Evolutionary conservation across 2,329 filamentous ascomycete genomes (phyloP).

Genomic region (Tolypocladium endophyticum): DNA sequence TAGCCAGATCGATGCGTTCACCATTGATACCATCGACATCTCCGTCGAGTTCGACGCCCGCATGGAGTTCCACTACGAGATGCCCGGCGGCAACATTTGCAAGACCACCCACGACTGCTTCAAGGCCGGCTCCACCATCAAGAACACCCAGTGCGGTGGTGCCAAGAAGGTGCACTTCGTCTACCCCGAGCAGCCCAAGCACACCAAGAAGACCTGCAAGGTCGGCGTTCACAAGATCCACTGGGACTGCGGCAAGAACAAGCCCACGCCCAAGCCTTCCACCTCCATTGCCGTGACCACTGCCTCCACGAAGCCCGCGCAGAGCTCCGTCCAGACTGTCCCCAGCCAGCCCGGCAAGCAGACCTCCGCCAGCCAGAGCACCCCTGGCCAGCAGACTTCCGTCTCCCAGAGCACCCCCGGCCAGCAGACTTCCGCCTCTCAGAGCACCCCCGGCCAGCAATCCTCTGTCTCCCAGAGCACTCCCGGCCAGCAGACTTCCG

Average conservation of each 20-base stretch:
- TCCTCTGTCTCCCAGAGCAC: slow-evolving; percentile 8
- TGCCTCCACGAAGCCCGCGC: slow-evolving; percentile 1
- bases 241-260: slow-evolving; percentile 53
- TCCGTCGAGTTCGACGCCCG: slow-evolving; percentile 65
- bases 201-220: slow-evolving; percentile 46
- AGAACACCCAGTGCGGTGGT: slow-evolving; percentile 87
- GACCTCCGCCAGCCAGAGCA: slow-evolving; percentile 3
- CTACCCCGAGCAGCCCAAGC: slow-evolving; percentile 48
- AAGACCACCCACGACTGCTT: slow-evolving; percentile 65
- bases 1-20: slow-evolving; percentile 43
- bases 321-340: slow-evolving; percentile 9
- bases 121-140: slow-evolving; percentile 54
- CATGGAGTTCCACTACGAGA: slow-evolving; percentile 76
- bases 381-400: not conserved
- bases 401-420: not conserved
- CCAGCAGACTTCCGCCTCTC: not conserved
- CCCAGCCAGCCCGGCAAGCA: slow-evolving; percentile 4
- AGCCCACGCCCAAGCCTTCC: slow-evolving; percentile 8
- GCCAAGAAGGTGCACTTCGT: slow-evolving; percentile 70
- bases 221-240: slow-evolving; percentile 32
- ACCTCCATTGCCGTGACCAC: not conserved
- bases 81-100: slow-evolving; percentile 74
- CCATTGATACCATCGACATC: slow-evolving; percentile 64
- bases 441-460: slow-evolving; percentile 4
- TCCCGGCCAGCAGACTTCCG: slow-evolving; percentile 4